Evolutionary conservation across 2,329 filamentous ascomycete genomes (phyloP), one percentile per base, ranked within the genome.

Genomic region (Tolypocladium paradoxum): DNA sequence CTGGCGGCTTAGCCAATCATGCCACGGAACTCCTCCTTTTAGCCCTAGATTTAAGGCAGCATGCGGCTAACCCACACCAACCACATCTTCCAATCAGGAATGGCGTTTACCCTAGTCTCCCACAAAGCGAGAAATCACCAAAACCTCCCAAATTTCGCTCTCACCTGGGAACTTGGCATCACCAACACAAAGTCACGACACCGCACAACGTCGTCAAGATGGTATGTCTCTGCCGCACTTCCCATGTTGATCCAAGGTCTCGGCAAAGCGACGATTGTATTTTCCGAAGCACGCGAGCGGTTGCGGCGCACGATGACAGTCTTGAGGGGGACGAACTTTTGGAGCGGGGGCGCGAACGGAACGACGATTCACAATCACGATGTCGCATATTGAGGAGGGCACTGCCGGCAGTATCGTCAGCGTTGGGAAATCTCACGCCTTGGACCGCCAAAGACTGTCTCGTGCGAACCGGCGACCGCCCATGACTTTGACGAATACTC

Each of bases 131-230:
- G 68, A 72, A 71, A 69, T 69, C 65, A 68, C 64, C 67, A 71
- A 71, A 70, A 67, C 66, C 63, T 64, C 64, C 63, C 65, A 72
- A 72, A 70, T 71, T 67, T 63, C 62, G 54, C 60, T 58, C 61
- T 56, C 58, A 60, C 61, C 61, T 61, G 56, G 64, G 63, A 68
- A 68, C 65, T 68, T 68, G 62, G 64, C 69, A 71, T 73, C 68
- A 69, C 67, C 69, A 70, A 69, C 64, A 67, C 65, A 63, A 67
- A 66, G 60, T 60, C 64, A 72, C 70, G 69, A 68, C 68, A 70
- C 65, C 68, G 60, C 67, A 69, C 64, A 70, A 64, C 65, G 70
- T 72, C 72, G 73, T 70, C 73, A 76, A 75, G 69, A 76, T 76
- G 73, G 73, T 72, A 71, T 56, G 70, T 70, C 61, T 43, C 58